Percentiles rank a stretch among this genome's conserved stretches.
Conservation (phyloP, 2,329 filamentous ascomycete genomes). For the Phialophora expanda region DNA sequence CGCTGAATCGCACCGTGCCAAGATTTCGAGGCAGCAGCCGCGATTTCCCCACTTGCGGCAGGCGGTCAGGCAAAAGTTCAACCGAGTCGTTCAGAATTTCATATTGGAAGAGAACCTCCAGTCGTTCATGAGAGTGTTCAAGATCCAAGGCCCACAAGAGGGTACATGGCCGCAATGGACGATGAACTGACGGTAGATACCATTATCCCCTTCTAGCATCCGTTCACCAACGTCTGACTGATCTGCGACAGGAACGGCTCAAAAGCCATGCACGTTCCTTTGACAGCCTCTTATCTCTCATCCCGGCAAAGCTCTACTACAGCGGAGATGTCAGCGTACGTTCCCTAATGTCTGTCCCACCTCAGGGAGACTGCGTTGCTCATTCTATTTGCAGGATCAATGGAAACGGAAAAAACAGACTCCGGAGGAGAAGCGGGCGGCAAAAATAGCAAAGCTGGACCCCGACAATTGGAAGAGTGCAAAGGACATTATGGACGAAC, state of each 20-base stretch:
- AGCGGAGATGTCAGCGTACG: constrained; percentile 81
- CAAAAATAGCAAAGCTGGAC: constrained; percentile 86
- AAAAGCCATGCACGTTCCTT: constrained; percentile 72
- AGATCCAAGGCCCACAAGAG: background rate
- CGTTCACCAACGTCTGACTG: constrained; percentile 21
- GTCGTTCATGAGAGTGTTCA: background rate
- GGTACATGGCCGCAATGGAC: constrained; percentile 16
- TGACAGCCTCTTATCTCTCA: constrained; percentile 83
- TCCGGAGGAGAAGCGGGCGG: constrained; percentile 81
- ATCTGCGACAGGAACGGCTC: constrained; percentile 52
- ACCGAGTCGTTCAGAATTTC: background rate
- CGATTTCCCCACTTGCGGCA: constrained; percentile 3
- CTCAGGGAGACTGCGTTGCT: background rate
- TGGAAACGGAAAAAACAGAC: constrained; percentile 96
- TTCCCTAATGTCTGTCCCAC: constrained; percentile 40
- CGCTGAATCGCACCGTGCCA: background rate
- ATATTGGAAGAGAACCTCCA: background rate
- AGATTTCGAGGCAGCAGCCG: background rate
- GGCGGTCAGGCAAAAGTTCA: background rate
- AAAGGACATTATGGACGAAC: constrained; percentile 90
- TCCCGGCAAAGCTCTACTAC: constrained; percentile 89
- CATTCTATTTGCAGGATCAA: constrained; percentile 70
- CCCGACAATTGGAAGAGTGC: constrained; percentile 89
- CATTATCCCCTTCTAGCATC: background rate
- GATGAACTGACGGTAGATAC: constrained; percentile 36